Evolutionary conservation across 495 filamentous ascomycete genomes (phyloP).

Genomic region (Chaetomium tenue): DNA sequence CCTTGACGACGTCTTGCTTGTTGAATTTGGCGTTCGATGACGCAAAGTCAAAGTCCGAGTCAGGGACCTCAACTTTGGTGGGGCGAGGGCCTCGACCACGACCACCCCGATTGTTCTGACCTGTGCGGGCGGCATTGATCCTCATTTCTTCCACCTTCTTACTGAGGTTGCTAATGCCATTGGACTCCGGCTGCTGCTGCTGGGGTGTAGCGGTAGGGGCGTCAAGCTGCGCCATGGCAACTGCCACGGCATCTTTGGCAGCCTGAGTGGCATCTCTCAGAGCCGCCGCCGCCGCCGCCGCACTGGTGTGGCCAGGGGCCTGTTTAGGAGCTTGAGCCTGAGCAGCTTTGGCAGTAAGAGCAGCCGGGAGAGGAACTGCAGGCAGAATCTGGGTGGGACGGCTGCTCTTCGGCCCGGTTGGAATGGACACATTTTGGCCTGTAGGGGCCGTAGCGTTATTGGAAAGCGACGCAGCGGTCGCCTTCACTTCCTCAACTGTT

Average conservation of each 20-base stretch:
- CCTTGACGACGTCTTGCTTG: slow-evolving; percentile 91
- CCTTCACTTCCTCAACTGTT: slow-evolving; percentile 54
- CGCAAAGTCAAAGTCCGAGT: slow-evolving; percentile 90
- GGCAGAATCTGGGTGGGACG: slow-evolving; percentile 48
- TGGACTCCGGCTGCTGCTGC: slow-evolving; percentile 40
- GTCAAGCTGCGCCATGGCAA: slow-evolving; percentile 74
- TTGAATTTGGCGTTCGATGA: slow-evolving; percentile 95
- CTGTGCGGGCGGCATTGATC: slow-evolving; percentile 53
- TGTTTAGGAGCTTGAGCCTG: slow-evolving; percentile 37
- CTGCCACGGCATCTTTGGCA: slow-evolving; percentile 81
- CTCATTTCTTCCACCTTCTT: slow-evolving; percentile 87
- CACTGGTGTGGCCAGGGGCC: slow-evolving; percentile 37
- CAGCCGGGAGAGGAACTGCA: slow-evolving; percentile 67
- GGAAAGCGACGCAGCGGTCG: slow-evolving; percentile 43
- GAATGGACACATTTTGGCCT: slow-evolving; percentile 46
- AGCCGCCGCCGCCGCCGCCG: slow-evolving; percentile 34
- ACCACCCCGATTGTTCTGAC: slow-evolving; percentile 44
- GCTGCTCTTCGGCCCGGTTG: slow-evolving; percentile 62
- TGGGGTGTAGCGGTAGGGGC: slow-evolving; percentile 52
- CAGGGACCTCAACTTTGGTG: slow-evolving; percentile 80
- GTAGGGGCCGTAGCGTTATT: slow-evolving; percentile 39
- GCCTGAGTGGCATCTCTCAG: slow-evolving; percentile 74
- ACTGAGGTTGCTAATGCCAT: slow-evolving; percentile 70
- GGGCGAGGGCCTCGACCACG: slow-evolving; percentile 55
- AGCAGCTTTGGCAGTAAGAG: slow-evolving; percentile 53